Conservation (phyloP, 78 protist genomes). For the Thecamonas trahens region DNA sequence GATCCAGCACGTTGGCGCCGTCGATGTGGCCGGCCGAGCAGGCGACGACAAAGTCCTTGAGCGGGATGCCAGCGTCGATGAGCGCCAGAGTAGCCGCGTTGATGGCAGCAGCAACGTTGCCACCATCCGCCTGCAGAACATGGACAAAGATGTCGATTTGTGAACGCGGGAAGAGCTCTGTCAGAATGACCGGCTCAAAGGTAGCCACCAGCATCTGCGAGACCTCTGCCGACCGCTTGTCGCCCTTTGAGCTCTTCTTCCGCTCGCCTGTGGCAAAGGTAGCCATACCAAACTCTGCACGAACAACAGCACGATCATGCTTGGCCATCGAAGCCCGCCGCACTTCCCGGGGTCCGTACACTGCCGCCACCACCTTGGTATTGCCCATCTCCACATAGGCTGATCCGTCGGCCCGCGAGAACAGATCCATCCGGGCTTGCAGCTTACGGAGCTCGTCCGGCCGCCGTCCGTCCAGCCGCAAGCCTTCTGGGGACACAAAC, state of each 20-base stretch:
- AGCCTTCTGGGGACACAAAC: slow-evolving; percentile 58
- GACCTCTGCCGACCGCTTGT: slow-evolving; percentile 49
- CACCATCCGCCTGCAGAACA: slow-evolving; percentile 92
- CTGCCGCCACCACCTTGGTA: slow-evolving; percentile 75
- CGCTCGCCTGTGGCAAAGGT: slow-evolving; percentile 61
- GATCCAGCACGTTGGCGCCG: slow-evolving; percentile 29
- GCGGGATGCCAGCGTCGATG: slow-evolving; percentile 87
- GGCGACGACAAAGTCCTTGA: slow-evolving; percentile 69
- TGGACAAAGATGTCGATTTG: slow-evolving; percentile 76
- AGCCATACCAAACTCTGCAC: slow-evolving; percentile 57
- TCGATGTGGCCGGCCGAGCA: slow-evolving; percentile 56
- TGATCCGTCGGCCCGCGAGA: slow-evolving; percentile 76
- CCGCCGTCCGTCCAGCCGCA: slow-evolving; percentile 84
- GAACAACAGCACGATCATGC: slow-evolving; percentile 57
- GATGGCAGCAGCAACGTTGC: slow-evolving; percentile 38
- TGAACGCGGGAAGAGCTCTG: slow-evolving; percentile 67
- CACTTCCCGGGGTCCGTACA: slow-evolving; percentile 84
- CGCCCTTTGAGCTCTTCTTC: slow-evolving; percentile 2
- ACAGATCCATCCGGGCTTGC: slow-evolving; percentile 24
- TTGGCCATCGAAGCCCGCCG: background rate
- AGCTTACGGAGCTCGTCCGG: slow-evolving; percentile 65
- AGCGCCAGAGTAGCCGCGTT: slow-evolving; percentile 90
- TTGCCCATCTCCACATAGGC: slow-evolving; percentile 74
- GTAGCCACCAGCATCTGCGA: slow-evolving; percentile 39
- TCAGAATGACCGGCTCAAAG: slow-evolving; percentile 56